Evolutionary conservation across 139 green algal species (phyloP).

Genomic region (Chlorella sp.): DNA sequence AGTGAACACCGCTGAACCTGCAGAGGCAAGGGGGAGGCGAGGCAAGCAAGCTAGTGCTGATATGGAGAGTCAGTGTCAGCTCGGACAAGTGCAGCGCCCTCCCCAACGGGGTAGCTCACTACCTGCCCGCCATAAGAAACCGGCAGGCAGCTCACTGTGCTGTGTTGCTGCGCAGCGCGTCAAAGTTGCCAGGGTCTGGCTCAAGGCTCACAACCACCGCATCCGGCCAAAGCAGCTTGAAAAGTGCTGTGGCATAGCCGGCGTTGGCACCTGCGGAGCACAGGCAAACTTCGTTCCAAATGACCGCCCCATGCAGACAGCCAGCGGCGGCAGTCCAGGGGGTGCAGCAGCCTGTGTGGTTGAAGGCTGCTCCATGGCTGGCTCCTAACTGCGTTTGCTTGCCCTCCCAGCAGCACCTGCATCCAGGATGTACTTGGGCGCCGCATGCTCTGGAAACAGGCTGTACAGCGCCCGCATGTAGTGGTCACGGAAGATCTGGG

Average conservation of each 20-base stretch:
- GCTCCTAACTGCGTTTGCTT: too few relatives aligned
- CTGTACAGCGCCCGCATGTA: background rate
- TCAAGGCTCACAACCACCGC: constrained; percentile 33
- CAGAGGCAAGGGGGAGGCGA: background rate
- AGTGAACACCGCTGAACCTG: constrained; percentile 27
- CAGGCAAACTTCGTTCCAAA: too few relatives aligned
- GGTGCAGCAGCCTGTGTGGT: too few relatives aligned
- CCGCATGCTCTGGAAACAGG: background rate
- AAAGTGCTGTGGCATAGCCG: constrained; percentile 37
- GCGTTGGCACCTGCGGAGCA: constrained; percentile 25
- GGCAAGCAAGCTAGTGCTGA: too few relatives aligned
- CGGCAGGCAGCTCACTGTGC: constrained; percentile 10
- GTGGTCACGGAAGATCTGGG: constrained; percentile 2
- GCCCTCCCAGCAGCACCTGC: constrained; percentile 3
- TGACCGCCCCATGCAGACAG: too few relatives aligned
- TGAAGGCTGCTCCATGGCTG: too few relatives aligned
- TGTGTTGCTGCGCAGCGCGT: constrained; percentile 27
- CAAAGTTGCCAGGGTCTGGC: constrained; percentile 35
- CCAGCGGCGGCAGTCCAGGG: too few relatives aligned
- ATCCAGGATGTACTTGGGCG: constrained; percentile 22
- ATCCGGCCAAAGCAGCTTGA: constrained; percentile 39
- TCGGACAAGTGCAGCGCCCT: too few relatives aligned
- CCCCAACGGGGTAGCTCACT: too few relatives aligned
- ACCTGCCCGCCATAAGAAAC: too few relatives aligned
- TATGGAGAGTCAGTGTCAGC: too few relatives aligned